Evolutionary conservation across 768 basidiomycete genomes (phyloP), one percentile per base, ranked within the genome.

Genomic region (Candolleomyces aberdarensis): DNA sequence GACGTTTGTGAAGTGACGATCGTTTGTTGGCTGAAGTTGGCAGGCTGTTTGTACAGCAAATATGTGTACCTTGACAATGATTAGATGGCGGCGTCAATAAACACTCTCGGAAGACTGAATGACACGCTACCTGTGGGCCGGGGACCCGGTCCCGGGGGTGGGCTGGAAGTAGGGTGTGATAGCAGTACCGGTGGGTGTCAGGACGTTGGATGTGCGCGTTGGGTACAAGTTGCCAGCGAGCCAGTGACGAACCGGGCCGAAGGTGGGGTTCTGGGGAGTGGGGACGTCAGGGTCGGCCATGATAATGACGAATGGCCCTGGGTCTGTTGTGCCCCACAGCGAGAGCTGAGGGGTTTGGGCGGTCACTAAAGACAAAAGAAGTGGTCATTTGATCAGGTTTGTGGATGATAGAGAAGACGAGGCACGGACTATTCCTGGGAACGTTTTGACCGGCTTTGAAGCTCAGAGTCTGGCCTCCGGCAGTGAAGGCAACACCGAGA

Each of bases 271-370:
- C 59, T 76, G 73, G 0, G 78, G 79, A 20, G 78, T 77, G 10
- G 78, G 78, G 11, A 76, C 80, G 62, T 83, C 82, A 5, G 78
- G 82, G 61, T 83, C 82, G 1, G 82, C 77, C 13, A 74, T 66
- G 0, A 77, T 75, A 13, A 83, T 65, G n/a, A 83, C 78, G 66
- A 81, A 83, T 0, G 81, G 80, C 0, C 80, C 81, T 11, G 39
- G 49, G 48, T n/a, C 63, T 13, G 59, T 56, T 19, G 65, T 44
- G 8, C 74, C 74, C 9, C n/a, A 54, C 5, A 54, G 52, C 10
- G 52, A 32, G 32, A 54, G 52, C n/a, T 54, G 29, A 40, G 52
- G 52, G 14, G 52, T 54, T 7, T 22, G 6, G 44, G 19, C 17
- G 14, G 44, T 46, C 6, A 46, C 44, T 46, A 14, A 4, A 13